Evolutionary conservation across 352 stramenopile genomes (phyloP), one percentile per base, ranked within the genome.

Genomic region (Phytophthora ramorum): DNA sequence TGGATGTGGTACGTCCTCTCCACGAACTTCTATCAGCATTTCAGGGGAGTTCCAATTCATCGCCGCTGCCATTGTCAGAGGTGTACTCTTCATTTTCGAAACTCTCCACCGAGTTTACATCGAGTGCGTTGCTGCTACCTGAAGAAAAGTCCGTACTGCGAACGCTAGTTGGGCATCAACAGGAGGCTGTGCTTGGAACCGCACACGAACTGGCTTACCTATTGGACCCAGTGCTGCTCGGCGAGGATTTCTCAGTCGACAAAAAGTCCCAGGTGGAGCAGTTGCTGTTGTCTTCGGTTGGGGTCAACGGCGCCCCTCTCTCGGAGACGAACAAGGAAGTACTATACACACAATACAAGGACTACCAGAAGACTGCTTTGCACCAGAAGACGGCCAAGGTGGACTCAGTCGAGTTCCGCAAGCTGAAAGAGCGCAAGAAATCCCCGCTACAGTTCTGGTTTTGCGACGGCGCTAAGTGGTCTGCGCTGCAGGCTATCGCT

Each of bases 391-490:
- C 45, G 26, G 61, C 64, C 43, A 73, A 69, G 30, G 66, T 66
- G 1, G 68, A 81, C 28, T 65, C 75, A 1, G 74, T 85, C 12
- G 72, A 73, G 20, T 78, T 73, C 14, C 65, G 71, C 3, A 78
- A 76, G 57, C 55, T 86, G 34, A 83, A 80, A 62, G 73, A 85
- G 37, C 66, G 77, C 26, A 84, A 77, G 58, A 82, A 83, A 57
- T 80, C 75, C 1, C 65, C 78, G 13, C 28, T 79, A 13, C 67
- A 89, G 52, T 89, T 82, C 47, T 89, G 79, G 79, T 65, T 89
- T 22, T 73, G 63, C 7, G 78, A 89, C n/a, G 79, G 79, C 6
- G 51, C 58, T 0, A 73, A 74, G 35, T 89, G 79, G 77, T 78
- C 79, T n/a, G 35, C 61, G 13, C 58, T 89, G 3, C 79, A 89